Evolutionary conservation across 306 rosid genomes (phyloP).

Genomic region (Sesbania bispinosa): DNA sequence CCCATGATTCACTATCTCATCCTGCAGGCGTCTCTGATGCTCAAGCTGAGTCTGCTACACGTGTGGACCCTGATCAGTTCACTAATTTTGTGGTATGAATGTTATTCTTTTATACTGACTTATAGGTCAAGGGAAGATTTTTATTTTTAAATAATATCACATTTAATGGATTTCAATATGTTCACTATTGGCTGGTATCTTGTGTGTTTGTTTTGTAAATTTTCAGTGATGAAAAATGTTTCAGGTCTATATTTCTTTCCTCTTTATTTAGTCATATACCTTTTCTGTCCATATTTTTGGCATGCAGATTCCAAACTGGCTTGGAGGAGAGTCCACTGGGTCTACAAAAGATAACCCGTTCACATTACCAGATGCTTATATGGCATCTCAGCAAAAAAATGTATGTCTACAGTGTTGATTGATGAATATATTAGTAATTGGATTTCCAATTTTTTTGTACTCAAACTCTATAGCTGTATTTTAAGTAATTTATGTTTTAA

Average conservation of each 20-base stretch:
- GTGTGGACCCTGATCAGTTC: conserved; percentile 82
- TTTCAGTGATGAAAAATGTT: neutral
- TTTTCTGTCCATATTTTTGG: conserved; percentile 24
- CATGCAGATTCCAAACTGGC: conserved; percentile 85
- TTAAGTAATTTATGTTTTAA: conserved; percentile 14
- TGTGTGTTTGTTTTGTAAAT: neutral
- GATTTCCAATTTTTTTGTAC: conserved; percentile 11
- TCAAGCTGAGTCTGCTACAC: conserved; percentile 81
- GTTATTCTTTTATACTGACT: neutral
- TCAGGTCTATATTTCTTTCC: neutral
- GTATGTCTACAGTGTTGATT: conserved; percentile 43
- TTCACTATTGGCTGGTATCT: neutral
- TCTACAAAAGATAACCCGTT: conserved; percentile 81
- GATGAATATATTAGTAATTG: conserved; percentile 9
- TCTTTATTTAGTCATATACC: neutral
- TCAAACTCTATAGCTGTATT: conserved; percentile 8
- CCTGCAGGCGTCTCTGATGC: conserved; percentile 97
- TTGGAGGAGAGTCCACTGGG: conserved; percentile 60
- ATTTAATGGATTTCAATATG: conserved; percentile 8
- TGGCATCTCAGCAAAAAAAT: conserved; percentile 67
- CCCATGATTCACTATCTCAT: conserved; percentile 98
- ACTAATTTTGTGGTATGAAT: conserved; percentile 75
- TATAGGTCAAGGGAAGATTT: neutral
- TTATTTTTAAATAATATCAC: neutral
- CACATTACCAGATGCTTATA: conserved; percentile 70